Conservation (phyloP, 768 basidiomycete species). For the Lentinula sp. region DNA sequence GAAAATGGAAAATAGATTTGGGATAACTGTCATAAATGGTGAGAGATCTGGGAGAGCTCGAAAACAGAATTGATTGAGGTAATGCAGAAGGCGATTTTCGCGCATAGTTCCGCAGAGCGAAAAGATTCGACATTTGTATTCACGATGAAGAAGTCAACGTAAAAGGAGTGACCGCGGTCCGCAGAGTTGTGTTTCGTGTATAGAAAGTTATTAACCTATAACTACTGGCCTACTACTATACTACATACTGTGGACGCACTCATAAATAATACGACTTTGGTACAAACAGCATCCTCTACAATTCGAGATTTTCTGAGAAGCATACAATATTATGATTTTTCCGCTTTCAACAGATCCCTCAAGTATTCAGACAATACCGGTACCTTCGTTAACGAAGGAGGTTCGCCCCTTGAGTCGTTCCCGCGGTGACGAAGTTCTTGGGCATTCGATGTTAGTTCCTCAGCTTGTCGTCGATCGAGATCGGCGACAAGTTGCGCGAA, state of each 20-base stretch:
- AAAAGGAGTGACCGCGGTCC: too few relatives aligned
- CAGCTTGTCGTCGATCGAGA: constrained; percentile 74
- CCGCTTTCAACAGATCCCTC: constrained; percentile 49
- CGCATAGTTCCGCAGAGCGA: constrained; percentile 60
- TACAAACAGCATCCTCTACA: background rate
- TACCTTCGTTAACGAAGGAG: constrained; percentile 23
- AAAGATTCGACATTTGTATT: constrained; percentile 37
- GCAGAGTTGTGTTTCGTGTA: too few relatives aligned
- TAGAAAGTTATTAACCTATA: too few relatives aligned
- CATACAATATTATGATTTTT: constrained; percentile 16
- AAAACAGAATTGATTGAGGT: constrained; percentile 57
- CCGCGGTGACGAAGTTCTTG: constrained; percentile 27
- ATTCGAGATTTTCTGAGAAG: too few relatives aligned
- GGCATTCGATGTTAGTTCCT: constrained; percentile 28
- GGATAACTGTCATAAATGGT: constrained; percentile 74
- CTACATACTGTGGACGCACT: background rate
- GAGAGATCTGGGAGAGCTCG: constrained; percentile 45
- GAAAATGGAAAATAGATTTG: constrained; percentile 84
- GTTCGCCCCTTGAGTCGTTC: background rate
- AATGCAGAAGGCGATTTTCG: constrained; percentile 41
- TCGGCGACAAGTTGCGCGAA: constrained; percentile 86
- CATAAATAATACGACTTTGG: constrained; percentile 11
- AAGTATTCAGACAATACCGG: constrained; percentile 58
- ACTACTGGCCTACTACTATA: too few relatives aligned
- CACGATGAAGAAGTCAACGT: background rate